Evolutionary conservation across 495 filamentous ascomycete species (phyloP), one percentile per base, ranked within the genome.

Genomic region (Trichocladium antarcticum): DNA sequence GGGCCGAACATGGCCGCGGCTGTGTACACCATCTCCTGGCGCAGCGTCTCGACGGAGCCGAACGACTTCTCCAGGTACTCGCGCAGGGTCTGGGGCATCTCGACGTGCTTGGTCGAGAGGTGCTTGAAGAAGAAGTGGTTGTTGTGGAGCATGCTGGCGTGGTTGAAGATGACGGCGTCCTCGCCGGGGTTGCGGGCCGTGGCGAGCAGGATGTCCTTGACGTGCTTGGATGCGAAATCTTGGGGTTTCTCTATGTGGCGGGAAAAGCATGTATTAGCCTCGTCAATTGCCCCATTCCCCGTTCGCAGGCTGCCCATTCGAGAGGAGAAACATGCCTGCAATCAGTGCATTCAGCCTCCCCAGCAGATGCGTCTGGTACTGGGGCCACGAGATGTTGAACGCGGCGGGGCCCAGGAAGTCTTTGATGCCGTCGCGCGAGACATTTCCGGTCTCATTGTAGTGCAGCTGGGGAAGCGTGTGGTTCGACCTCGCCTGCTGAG

Each of bases 131-230:
- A 97, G 69, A 92, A 85, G 66, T 92, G 80, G 74, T 96, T 96
- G 78, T 97, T 96, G 72, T 85, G 82, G 47, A 88, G 86, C 83
- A 94, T 94, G 53, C 83, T 89, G 62, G 92, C 92, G 60, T 90
- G 79, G 74, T 98, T 98, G 78, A 98, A 98, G 53, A 83, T 70
- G 50, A 78, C 69, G 36, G 93, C 92, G 52, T 75, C 31, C 4
- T 14, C 70, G 46, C 77, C 71, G 28, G 89, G 79, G 51, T 90
- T 78, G 58, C 87, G 84, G 42, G 92, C 86, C 56, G 82, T 83
- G 51, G 75, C 72, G 61, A 93, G 69, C 58, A 87, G 60, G 64
- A 95, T 79, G 29, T 80, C 69, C 69, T 85, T 78, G 27, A 78
- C 63, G 28, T 74, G 66, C 50, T 70, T 60, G 52, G 76, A 62